phyloP scores from a whole-genome alignment of 345 rosid genomes.

The Geranium brycei region DNA sequence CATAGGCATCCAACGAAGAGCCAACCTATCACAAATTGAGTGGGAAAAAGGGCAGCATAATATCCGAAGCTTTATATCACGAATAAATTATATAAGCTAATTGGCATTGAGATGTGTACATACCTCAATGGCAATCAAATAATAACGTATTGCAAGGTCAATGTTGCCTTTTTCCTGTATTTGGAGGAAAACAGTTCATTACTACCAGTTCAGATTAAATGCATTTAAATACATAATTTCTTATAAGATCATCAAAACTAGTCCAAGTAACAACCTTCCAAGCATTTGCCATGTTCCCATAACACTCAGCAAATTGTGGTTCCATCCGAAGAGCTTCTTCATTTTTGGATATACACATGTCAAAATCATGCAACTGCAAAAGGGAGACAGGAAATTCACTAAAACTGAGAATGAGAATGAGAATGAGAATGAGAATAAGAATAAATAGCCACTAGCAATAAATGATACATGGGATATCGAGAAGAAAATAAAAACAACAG shows the following conservation, averaged over 20 bases:
- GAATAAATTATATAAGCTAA: too few species aligned
- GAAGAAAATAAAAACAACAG: not conserved
- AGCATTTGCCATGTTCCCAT: slow-evolving; percentile 99
- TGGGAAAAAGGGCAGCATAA: too few species aligned
- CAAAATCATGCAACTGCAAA: slow-evolving; percentile 75
- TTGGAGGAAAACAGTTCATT: not conserved
- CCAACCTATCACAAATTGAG: too few species aligned
- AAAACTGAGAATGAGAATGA: not conserved
- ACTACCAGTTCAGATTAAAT: not conserved
- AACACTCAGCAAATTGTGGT: slow-evolving; percentile 95
- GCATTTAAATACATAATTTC: not conserved
- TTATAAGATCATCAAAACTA: not conserved
- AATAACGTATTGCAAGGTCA: slow-evolving; percentile 82
- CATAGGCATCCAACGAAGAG: too few species aligned
- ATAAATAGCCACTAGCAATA: not conserved
- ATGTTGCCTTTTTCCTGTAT: slow-evolving; percentile 88
- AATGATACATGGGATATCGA: not conserved
- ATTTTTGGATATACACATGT: slow-evolving; percentile 86
- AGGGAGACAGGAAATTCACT: not conserved
- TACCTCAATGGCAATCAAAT: slow-evolving; percentile 95
- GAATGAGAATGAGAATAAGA: not conserved
- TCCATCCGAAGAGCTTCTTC: slow-evolving; percentile 91
- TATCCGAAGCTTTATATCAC: too few species aligned
- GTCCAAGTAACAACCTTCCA: slow-evolving; percentile 55
- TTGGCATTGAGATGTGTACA: slow-evolving; percentile 7